A percentile compares a stretch with the other conserved stretches of the same genome.
Conservation (phyloP, 2,329 filamentous ascomycete species). For the Diaporthe ilicicola region DNA sequence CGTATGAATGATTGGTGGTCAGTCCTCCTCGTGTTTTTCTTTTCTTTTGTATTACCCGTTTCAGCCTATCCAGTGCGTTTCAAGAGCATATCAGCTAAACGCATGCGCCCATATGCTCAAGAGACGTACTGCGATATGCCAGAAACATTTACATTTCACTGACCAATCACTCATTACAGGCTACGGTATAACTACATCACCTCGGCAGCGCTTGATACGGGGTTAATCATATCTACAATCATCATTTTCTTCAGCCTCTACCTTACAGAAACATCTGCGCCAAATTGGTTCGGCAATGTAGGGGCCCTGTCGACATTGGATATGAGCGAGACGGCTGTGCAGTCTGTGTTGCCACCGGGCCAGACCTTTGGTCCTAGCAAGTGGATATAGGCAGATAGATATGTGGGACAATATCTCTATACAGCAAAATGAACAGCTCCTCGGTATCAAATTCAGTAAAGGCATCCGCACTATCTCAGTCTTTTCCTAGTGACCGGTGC, state of each 20-base stretch:
- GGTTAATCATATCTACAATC: constrained; percentile 71
- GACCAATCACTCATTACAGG: background rate
- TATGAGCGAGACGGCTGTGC: constrained; percentile 52
- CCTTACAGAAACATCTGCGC: constrained; percentile 62
- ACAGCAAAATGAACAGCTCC: background rate
- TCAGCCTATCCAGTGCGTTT: background rate
- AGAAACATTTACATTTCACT: background rate
- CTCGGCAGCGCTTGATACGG: constrained; percentile 75
- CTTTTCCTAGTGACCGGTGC: too few relatives aligned
- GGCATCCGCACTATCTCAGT: too few relatives aligned
- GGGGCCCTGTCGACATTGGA: constrained; percentile 58
- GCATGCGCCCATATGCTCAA: background rate
- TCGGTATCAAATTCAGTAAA: background rate
- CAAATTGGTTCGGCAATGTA: constrained; percentile 71
- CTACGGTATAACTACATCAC: constrained; percentile 81
- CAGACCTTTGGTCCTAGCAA: constrained; percentile 60
- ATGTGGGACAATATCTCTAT: too few relatives aligned
- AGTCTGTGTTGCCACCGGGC: constrained; percentile 50
- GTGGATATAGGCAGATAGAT: constrained; percentile 48
- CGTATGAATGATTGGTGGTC: constrained; percentile 75
- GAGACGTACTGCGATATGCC: background rate
- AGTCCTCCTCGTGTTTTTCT: background rate
- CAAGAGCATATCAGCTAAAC: background rate
- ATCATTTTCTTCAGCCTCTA: constrained; percentile 76
- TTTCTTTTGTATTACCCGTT: too few relatives aligned